Conservation (phyloP, 164 flowering plant genomes). For the Vitis rupestris region DNA sequence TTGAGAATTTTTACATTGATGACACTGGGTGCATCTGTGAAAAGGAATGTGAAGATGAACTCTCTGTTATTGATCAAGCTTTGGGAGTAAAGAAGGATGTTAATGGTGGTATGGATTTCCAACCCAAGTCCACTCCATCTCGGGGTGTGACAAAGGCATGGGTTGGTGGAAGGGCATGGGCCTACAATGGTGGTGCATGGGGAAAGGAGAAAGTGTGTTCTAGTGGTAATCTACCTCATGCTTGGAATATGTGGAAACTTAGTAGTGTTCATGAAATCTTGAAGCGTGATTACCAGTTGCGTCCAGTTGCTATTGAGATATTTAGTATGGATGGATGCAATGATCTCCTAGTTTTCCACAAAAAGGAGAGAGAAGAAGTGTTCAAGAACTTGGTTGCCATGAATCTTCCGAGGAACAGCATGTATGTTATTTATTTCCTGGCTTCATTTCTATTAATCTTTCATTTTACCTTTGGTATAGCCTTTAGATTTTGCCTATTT, state of each 20-base stretch:
- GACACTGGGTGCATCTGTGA: slow-evolving; percentile 86
- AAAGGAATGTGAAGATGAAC: slow-evolving; percentile 89
- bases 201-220: slow-evolving; percentile 88
- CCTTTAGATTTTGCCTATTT: no score
- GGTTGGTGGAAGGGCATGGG: slow-evolving; percentile 98
- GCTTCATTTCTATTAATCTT: neutral
- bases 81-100: slow-evolving; percentile 94
- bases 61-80: slow-evolving; percentile 97
- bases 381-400: slow-evolving; percentile 89
- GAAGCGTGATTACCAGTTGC: slow-evolving; percentile 98
- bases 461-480: neutral
- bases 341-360: slow-evolving; percentile 98
- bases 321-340: slow-evolving; percentile 99
- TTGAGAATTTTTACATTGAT: slow-evolving; percentile 94
- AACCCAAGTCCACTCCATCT: slow-evolving; percentile 78
- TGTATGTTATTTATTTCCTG: slow-evolving; percentile 48
- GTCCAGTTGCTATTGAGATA: slow-evolving; percentile 98
- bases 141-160: slow-evolving; percentile 55
- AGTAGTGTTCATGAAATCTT: slow-evolving; percentile 90
- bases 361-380: slow-evolving; percentile 96
- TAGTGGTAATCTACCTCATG: slow-evolving; percentile 84
- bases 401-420: slow-evolving; percentile 98
- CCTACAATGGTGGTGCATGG: slow-evolving; percentile 99
- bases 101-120: slow-evolving; percentile 62
- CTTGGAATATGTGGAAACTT: slow-evolving; percentile 99